Conservation (phyloP, 2,329 filamentous ascomycete genomes). For the Aspergillus cejpii region DNA sequence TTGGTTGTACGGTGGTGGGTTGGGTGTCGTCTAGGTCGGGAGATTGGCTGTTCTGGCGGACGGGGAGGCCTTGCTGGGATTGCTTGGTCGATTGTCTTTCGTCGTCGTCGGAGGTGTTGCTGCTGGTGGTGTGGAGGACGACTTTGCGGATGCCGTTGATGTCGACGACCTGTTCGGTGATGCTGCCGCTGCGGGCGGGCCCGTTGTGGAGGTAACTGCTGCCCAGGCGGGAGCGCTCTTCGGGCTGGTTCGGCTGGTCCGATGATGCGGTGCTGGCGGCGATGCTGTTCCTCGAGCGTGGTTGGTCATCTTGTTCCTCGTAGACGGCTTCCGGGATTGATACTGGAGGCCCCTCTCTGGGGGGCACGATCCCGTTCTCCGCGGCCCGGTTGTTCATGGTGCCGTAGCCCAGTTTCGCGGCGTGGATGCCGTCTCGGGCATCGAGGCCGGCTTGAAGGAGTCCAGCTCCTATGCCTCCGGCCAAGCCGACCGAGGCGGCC, state of each 20-base stretch:
- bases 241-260: slow-evolving; percentile 17
- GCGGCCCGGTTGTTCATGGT: slow-evolving; percentile 33
- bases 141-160: slow-evolving; percentile 68
- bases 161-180: slow-evolving; percentile 72
- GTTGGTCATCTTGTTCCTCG: slow-evolving; percentile 27
- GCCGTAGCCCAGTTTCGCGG: slow-evolving; percentile 52
- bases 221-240: slow-evolving; percentile 18
- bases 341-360: slow-evolving; percentile 22
- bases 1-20: slow-evolving; percentile 1
- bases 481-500: slow-evolving; percentile 33
- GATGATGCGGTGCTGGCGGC: slow-evolving; percentile 21
- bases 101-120: slow-evolving; percentile 42
- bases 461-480: slow-evolving; percentile 50
- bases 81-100: slow-evolving; percentile 1
- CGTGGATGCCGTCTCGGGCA: slow-evolving; percentile 60
- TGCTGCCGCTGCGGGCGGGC: slow-evolving; percentile 63
- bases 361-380: slow-evolving; percentile 17
- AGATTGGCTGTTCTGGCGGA: slow-evolving; percentile 10
- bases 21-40: slow-evolving; percentile 11
- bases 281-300: slow-evolving; percentile 18
- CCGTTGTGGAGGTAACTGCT: slow-evolving; percentile 39
- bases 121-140: slow-evolving; percentile 62
- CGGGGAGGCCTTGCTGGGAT: slow-evolving; percentile 9
- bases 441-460: slow-evolving; percentile 49
- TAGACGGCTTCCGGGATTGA: slow-evolving; percentile 29